Base-by-base conservation (phyloP, 2,329 filamentous ascomycete genomes). In the Aspergillus sp. region DNA sequence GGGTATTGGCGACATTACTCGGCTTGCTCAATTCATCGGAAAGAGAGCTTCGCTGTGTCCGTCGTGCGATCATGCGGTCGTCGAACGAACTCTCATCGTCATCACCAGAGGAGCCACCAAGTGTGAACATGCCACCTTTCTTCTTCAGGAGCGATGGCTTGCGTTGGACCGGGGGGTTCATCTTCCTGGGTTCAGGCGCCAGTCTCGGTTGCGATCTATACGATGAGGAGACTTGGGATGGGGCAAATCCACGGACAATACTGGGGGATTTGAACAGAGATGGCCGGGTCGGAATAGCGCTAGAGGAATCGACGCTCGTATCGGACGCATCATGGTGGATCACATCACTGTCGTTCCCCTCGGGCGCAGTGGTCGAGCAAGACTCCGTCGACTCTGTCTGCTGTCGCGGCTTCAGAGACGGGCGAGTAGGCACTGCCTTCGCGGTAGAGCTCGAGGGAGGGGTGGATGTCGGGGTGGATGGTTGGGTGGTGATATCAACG, bases 101-200 rank as follows among this genome's bases (percentile, higher is more conserved):
- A 56, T 90, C 88, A 29, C 85, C 89, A 43, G 87, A 94, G 1
- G 88, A 94, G 44, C 88, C 89, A 43, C 89, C 89, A 5, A 95
- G 77, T 4, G 75, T 73, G 56, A 80, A 80, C 68, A 83, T 81
- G 43, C 81, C 77, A 57, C 80, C 79, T 58, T 88, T 84, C 54
- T 79, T 80, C 71, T 85, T 88, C 48, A 69, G 59, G 55, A 69
- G 63, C 4, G 63, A 64, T 34, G 79, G 73, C 28, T 61, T 77
- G 12, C 77, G 74, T 56, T 84, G 83, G 33, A 85, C 78, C 38
- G 86, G 82, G 29, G 76, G 73, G 29, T 79, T 78, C 7, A 76
- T 72, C 34, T 77, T 73, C 7, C 72, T 61, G 2, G 69, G 62
- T 43, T 77, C 74, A 39, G 69, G 61, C 8, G 72, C 67, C 29